Percentiles rank a stretch among this genome's conserved stretches.
phyloP scores from a whole-genome alignment of 441 rosid species.

The Gossypium aridum region DNA sequence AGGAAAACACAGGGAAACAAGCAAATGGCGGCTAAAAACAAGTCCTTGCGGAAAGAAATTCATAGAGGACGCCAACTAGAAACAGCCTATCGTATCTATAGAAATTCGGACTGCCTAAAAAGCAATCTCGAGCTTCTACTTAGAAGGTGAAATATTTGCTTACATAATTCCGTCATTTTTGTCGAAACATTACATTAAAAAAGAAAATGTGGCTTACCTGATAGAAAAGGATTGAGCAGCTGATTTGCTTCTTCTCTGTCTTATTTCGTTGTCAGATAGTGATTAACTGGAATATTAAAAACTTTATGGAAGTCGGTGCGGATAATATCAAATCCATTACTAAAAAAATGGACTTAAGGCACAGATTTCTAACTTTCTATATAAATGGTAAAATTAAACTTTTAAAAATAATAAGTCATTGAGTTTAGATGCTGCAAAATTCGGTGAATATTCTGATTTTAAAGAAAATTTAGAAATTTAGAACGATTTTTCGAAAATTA shows the following conservation, averaged over 20 bases:
- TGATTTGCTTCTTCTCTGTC: neutral
- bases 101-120: neutral
- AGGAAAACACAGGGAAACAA: neutral
- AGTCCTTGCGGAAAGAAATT: neutral
- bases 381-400: too few relatives aligned
- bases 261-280: neutral
- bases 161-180: neutral
- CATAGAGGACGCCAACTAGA: neutral
- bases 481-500: too few relatives aligned
- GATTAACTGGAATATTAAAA: neutral
- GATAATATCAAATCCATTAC: neutral
- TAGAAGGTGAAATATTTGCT: neutral
- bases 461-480: too few relatives aligned
- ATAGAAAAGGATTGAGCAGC: neutral
- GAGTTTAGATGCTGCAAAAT: too few relatives aligned
- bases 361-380: neutral
- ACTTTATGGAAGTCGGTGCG: neutral
- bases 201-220: neutral
- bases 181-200: neutral
- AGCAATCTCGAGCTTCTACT: neutral
- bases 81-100: neutral
- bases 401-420: too few relatives aligned
- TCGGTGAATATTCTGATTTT: too few relatives aligned
- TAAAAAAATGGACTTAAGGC: neutral
- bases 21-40: neutral